phyloP scores from a whole-genome alignment of 106 monocot species.

The Agapanthus africanus region DNA sequence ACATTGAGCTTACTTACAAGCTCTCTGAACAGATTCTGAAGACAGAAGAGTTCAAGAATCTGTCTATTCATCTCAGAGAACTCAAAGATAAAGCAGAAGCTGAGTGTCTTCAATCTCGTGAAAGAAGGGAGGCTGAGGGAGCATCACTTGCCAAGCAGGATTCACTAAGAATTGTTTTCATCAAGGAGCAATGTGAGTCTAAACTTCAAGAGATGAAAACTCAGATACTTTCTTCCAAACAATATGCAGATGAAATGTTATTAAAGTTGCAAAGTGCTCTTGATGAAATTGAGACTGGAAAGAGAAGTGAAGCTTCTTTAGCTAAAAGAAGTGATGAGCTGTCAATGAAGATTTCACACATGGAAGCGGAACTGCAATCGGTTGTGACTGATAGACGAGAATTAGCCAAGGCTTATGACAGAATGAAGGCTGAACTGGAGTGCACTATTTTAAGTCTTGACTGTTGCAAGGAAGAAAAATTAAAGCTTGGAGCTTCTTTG shows the following conservation, averaged over 20 bases:
- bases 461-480: constrained; percentile 90
- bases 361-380: constrained; percentile 61
- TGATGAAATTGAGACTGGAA: constrained; percentile 75
- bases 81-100: constrained; percentile 84
- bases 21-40: constrained; percentile 85
- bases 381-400: constrained; percentile 51
- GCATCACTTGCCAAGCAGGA: constrained; percentile 46
- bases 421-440: constrained; percentile 79
- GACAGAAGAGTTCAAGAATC: constrained; percentile 87
- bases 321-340: constrained; percentile 76
- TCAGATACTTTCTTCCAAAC: constrained; percentile 60
- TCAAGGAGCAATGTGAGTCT: constrained; percentile 87
- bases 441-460: constrained; percentile 69
- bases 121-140: constrained; percentile 52
- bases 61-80: constrained; percentile 83
- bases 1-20: constrained; percentile 51
- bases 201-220: constrained; percentile 74
- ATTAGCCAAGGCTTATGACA: constrained; percentile 60
- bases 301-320: constrained; percentile 67
- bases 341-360: constrained; percentile 41
- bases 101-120: constrained; percentile 42
- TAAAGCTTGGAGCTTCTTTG: constrained; percentile 64
- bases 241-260: constrained; percentile 87
- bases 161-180: constrained; percentile 85
- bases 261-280: constrained; percentile 85